These are phyloP conservation scores for Chaetomium fimeti DNA, from an alignment of 495 filamentous ascomycete genomes.

Conservation along the genomic window DNA sequence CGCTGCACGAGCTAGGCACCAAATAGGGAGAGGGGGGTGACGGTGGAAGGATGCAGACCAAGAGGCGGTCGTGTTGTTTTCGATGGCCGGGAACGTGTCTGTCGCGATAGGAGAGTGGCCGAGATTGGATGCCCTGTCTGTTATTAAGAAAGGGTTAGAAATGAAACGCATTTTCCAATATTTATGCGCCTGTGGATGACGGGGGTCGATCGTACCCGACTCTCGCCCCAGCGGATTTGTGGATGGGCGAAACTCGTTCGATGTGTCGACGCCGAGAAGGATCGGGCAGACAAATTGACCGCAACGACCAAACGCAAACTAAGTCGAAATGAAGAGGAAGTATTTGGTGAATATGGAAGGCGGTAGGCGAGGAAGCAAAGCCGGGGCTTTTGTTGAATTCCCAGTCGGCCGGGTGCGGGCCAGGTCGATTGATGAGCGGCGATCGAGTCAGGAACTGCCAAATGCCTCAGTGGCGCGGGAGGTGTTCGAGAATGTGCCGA, in stretches of 20 bases:
- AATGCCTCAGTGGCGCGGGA: slow-evolving; percentile 38
- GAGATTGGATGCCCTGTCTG: slow-evolving; percentile 6
- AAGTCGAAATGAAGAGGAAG: slow-evolving; percentile 9
- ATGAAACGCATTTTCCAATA: slow-evolving; percentile 19
- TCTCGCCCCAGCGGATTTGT: slow-evolving; percentile 3
- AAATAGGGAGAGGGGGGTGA: slow-evolving; percentile 30
- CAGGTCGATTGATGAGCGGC: slow-evolving; percentile 22
- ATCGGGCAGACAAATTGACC: not conserved
- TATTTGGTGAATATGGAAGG: not conserved
- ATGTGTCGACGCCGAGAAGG: slow-evolving; percentile 12
- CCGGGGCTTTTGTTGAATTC: not conserved
- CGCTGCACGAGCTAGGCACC: slow-evolving; percentile 36
- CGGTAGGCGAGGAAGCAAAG: not conserved
- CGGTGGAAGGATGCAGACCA: not conserved
- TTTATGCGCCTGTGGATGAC: slow-evolving; percentile 10
- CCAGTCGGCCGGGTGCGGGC: not conserved
- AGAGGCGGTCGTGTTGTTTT: not conserved
- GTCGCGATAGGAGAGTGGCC: slow-evolving; percentile 7
- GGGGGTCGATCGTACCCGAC: slow-evolving; percentile 15
- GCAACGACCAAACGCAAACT: not conserved
- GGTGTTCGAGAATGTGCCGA: slow-evolving; percentile 9
- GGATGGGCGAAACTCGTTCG: slow-evolving; percentile 14
- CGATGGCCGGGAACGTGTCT: not conserved
- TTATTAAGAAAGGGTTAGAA: slow-evolving; percentile 18
- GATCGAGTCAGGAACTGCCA: slow-evolving; percentile 29